A percentile compares a stretch with the other conserved stretches of the same genome.
These are phyloP conservation scores for Moesziomyces parantarcticus DNA, from an alignment of 1,284 basidiomycete genomes.

Conservation along the genomic window DNA sequence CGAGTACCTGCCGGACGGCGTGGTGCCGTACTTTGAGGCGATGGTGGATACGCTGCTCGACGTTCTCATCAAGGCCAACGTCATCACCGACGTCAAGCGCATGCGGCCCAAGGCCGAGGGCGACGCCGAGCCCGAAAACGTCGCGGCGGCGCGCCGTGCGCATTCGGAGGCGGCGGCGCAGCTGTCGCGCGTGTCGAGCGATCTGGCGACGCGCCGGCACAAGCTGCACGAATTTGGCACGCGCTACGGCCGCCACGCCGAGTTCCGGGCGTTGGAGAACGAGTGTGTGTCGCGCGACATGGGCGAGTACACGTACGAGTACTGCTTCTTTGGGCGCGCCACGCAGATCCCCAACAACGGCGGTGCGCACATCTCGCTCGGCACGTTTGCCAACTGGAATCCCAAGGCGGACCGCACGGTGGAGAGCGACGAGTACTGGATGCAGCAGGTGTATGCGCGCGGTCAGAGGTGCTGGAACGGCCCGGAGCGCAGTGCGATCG, in stretches of 20 bases:
- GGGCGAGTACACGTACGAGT: constrained; percentile 96
- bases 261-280: constrained; percentile 94
- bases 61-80: constrained; percentile 77
- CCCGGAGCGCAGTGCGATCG: constrained; percentile 82
- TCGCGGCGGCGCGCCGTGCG: constrained; percentile 72
- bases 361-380: constrained; percentile 81
- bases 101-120: constrained; percentile 23
- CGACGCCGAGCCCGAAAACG: constrained; percentile 51
- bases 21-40: constrained; percentile 80
- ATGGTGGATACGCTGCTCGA: constrained; percentile 76
- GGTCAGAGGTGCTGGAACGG: constrained; percentile 95
- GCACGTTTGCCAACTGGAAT: constrained; percentile 72
- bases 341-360: constrained; percentile 89
- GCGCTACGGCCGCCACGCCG: constrained; percentile 83
- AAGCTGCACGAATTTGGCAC: constrained; percentile 73
- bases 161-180: constrained; percentile 66
- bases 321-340: constrained; percentile 91
- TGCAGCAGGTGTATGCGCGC: constrained; percentile 81
- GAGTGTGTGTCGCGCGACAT: constrained; percentile 81
- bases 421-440: constrained; percentile 78
- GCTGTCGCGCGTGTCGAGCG: constrained; percentile 71
- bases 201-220: constrained; percentile 70
- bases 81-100: constrained; percentile 69
- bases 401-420: constrained; percentile 78
- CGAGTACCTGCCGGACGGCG: constrained; percentile 85